Evolutionary conservation across 75 land plant species (phyloP).

Genomic region (Picea glauca): DNA sequence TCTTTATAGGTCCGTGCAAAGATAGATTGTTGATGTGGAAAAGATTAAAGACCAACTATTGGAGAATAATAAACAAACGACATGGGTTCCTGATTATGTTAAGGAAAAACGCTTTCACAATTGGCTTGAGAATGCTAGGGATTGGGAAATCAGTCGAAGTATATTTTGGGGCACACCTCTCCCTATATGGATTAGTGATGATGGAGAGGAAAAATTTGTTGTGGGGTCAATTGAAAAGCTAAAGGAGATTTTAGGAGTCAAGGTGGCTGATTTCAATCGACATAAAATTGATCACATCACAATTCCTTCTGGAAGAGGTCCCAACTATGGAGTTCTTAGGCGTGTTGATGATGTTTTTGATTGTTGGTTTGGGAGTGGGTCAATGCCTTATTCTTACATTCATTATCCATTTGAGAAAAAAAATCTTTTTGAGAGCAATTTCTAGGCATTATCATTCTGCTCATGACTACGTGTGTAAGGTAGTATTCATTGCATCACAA

Average conservation of each 20-base stretch:
- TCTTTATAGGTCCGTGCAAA: no score
- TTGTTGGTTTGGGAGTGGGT: no score
- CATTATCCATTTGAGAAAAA: conserved; percentile 51
- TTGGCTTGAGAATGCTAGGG: conserved; percentile 59
- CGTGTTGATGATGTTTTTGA: conserved; percentile 87
- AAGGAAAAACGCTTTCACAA: conserved; percentile 80
- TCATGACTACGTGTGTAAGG: no score
- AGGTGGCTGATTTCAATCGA: conserved; percentile 92
- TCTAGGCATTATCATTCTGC: conserved; percentile 63
- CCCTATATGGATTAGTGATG: conserved; percentile 78
- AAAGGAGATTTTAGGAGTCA: conserved; percentile 81
- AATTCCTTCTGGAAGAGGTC: conserved; percentile 87
- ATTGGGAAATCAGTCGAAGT: conserved; percentile 95
- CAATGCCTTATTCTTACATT: no score
- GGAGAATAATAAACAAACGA: no score
- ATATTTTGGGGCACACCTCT: conserved; percentile 99
- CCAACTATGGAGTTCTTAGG: conserved; percentile 77
- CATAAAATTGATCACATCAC: conserved; percentile 92
- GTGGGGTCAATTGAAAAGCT: conserved; percentile 53
- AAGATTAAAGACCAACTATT: no score
- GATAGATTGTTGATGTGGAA: no score
- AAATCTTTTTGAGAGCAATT: conserved; percentile 89
- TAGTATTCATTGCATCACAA: no score
- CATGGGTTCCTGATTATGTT: no score
- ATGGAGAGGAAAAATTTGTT: no score